Conservation (phyloP, 2,329 filamentous ascomycete species). For the Colletotrichum brevisporum region DNA sequence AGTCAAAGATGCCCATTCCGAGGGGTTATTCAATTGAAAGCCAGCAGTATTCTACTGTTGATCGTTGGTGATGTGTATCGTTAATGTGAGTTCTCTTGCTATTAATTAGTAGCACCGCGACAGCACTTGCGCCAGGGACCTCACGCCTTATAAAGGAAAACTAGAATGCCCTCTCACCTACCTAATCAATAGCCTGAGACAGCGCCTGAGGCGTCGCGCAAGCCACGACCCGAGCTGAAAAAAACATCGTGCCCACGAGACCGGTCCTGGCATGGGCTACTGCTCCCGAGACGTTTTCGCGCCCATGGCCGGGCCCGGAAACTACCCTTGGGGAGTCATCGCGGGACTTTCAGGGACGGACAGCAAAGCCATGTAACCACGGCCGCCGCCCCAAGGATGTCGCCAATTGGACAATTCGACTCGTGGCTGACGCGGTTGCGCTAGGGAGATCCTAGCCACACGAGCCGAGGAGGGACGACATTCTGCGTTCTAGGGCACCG, state of each 20-base stretch:
- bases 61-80: not conserved
- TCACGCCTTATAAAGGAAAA: slow-evolving; percentile 1
- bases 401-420: slow-evolving; percentile 27
- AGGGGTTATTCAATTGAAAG: not conserved
- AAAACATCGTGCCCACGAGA: not conserved
- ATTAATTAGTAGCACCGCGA: not conserved
- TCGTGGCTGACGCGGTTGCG: slow-evolving; percentile 12
- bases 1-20: slow-evolving; percentile 43
- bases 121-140: slow-evolving; percentile 7
- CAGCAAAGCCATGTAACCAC: not conserved
- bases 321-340: slow-evolving; percentile 9
- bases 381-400: slow-evolving; percentile 8
- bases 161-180: no score
- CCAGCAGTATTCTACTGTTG: not conserved
- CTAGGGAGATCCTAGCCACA: slow-evolving; percentile 8
- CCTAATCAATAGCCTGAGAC: not conserved
- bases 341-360: slow-evolving; percentile 32
- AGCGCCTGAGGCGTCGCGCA: not conserved
- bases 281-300: slow-evolving; percentile 34
- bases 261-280: not conserved
- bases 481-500: not conserved
- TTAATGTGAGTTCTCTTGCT: not conserved
- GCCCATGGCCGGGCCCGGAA: slow-evolving; percentile 7
- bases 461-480: slow-evolving; percentile 4
- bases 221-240: slow-evolving; percentile 30